Evolutionary conservation across 306 rosid genomes (phyloP), one percentile per base, ranked within the genome.

Genomic region (Begonia loranthoides): DNA sequence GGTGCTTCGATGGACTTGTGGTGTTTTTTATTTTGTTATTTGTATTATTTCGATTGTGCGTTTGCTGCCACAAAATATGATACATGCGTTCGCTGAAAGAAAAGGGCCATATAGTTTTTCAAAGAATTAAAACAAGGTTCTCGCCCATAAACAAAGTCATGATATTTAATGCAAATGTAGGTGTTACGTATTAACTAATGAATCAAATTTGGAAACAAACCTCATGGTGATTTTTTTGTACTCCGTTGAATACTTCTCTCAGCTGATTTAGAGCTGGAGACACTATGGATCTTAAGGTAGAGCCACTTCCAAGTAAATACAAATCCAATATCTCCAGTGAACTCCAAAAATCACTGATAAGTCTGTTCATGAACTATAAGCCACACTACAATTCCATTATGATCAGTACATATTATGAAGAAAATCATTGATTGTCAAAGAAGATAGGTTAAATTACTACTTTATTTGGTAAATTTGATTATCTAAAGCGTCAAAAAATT

Each of bases 181-280:
- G 36, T 7, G 36, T 28, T 28, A 28, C 1, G 9, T 28, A 28
- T 13, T 61, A 41, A 71, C 14, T 17, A 64, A 45, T 41, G 36
- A 16, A 10, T 28, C n/a, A 2, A 41, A 13, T 47, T 61, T 52
- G 49, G 49, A 57, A 51, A 73, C 73, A 50, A 38, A 90, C 95
- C 97, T 82, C 69, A 51, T 80, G 97, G 65, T 90, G 95, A 72
- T 77, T 78, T 58, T 57, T 75, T 69, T 72, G 79, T 15, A 68
- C 62, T 55, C 58, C 58, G 22, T 58, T 41, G 63, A 63, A 78
- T 57, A 52, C 64, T 56, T 66, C 66, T 67, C 79, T 66, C 57
- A 77, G 51, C 67, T 71, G 76, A 56, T 73, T 64, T 67, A 57
- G 51, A 64, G 78, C 75, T 69, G 45, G 62, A 66, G 85, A 70